Conservation (phyloP, 257 asterid genomes). For the Gynochthodes officinalis region DNA sequence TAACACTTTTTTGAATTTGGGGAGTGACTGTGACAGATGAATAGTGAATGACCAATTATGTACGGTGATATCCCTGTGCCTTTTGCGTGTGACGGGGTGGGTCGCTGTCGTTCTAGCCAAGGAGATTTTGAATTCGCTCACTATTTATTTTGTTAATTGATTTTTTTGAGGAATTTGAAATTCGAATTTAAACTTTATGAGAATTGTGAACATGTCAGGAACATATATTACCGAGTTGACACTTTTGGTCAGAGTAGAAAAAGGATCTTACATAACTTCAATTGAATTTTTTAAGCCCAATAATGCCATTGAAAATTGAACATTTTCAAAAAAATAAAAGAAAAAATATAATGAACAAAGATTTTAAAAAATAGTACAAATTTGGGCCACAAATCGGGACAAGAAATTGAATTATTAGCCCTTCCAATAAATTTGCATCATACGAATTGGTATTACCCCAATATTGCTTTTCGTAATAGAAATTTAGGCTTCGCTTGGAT, state of each 20-base stretch:
- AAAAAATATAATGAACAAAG: too few relatives aligned
- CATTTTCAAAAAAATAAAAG: too few relatives aligned
- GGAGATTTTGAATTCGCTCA: constrained; percentile 8
- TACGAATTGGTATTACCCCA: too few relatives aligned
- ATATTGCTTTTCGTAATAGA: too few relatives aligned
- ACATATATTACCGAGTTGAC: constrained; percentile 4
- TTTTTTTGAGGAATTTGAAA: constrained; percentile 14
- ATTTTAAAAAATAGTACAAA: too few relatives aligned
- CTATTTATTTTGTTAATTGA: constrained; percentile 2
- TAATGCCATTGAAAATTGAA: too few relatives aligned
- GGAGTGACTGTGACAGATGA: constrained; percentile 1
- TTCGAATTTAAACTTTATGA: constrained; percentile 20
- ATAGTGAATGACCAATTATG: constrained; percentile 17
- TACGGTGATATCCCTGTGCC: not conserved
- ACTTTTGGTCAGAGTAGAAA: constrained; percentile 7
- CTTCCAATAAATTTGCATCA: too few relatives aligned
- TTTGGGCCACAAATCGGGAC: too few relatives aligned
- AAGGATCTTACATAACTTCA: not conserved
- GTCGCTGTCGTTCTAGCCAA: constrained; percentile 6
- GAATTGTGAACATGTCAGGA: constrained; percentile 8
- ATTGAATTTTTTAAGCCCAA: not conserved
- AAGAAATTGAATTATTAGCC: too few relatives aligned
- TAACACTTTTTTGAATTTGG: constrained; percentile 18
- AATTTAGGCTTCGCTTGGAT: too few relatives aligned
- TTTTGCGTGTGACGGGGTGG: not conserved